These are phyloP conservation scores for Pythium phragmitis DNA, from an alignment of 352 stramenopile species.

Conservation along the genomic window DNA sequence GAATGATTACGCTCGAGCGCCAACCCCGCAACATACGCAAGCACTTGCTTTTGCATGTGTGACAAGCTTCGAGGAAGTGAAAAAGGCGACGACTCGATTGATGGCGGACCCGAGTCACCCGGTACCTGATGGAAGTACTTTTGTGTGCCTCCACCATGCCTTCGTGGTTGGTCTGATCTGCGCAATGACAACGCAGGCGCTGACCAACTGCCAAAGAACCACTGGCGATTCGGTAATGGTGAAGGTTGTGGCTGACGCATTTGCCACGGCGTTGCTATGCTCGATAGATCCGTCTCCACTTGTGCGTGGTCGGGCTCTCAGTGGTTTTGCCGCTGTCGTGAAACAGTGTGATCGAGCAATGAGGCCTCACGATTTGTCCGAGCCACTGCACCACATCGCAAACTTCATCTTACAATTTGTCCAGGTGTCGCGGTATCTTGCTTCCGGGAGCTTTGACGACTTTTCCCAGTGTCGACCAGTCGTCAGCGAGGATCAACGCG, in stretches of 20 bases:
- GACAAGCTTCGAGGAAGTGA: constrained; percentile 79
- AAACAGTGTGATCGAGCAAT: constrained; percentile 53
- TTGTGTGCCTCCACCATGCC: constrained; percentile 80
- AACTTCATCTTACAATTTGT: constrained; percentile 83
- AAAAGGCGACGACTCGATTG: constrained; percentile 68
- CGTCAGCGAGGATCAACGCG: constrained; percentile 31
- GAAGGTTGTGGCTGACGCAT: constrained; percentile 69
- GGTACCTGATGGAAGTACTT: constrained; percentile 52
- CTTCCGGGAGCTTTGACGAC: constrained; percentile 58
- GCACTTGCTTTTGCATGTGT: constrained; percentile 63
- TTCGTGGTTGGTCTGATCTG: constrained; percentile 79
- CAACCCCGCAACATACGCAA: constrained; percentile 52
- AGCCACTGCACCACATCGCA: constrained; percentile 63
- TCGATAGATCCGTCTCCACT: constrained; percentile 68
- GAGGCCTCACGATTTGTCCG: constrained; percentile 55
- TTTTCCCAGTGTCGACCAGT: constrained; percentile 56
- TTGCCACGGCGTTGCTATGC: constrained; percentile 70
- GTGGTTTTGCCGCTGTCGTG: constrained; percentile 54
- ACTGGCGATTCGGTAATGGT: constrained; percentile 58
- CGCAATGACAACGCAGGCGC: constrained; percentile 72
- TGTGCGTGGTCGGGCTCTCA: constrained; percentile 51
- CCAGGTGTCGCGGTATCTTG: constrained; percentile 57
- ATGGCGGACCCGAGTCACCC: constrained; percentile 45
- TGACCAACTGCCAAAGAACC: constrained; percentile 62
- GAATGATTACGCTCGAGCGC: constrained; percentile 63